Conservation (phyloP, 495 filamentous ascomycete genomes). For the Aspergillus leporis region DNA sequence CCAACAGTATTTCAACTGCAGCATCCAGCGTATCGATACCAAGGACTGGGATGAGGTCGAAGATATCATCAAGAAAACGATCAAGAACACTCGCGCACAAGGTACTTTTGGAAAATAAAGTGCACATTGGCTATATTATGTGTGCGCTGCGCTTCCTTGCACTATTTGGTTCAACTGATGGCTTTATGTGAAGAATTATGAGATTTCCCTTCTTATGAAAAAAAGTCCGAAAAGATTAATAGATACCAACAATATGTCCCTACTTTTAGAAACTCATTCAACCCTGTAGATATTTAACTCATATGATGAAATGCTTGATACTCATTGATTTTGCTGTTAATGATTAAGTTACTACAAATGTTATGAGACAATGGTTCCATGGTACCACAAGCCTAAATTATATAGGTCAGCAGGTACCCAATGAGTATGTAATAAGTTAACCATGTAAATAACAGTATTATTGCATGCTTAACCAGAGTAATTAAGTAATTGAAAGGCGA, state of each 20-base stretch:
- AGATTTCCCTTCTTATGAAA: neutral
- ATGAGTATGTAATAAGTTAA: too few species aligned
- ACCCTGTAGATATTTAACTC: neutral
- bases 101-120: constrained; percentile 45
- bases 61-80: constrained; percentile 72
- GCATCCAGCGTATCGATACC: constrained; percentile 60
- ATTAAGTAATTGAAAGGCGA: too few species aligned
- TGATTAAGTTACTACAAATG: neutral
- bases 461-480: too few species aligned
- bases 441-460: too few species aligned
- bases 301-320: neutral
- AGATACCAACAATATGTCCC: constrained; percentile 8
- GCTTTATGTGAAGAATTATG: constrained; percentile 7
- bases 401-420: too few species aligned
- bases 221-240: constrained; percentile 5
- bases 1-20: constrained; percentile 63
- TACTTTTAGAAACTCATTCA: neutral
- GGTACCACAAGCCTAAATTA: too few species aligned
- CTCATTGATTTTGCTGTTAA: neutral
- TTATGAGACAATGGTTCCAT: too few species aligned
- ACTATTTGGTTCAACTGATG: constrained; percentile 1
- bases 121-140: neutral
- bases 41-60: constrained; percentile 89
- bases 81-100: constrained; percentile 76
- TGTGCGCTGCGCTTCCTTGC: neutral